Evolutionary conservation across 2,329 filamentous ascomycete genomes (phyloP).

Genomic region (Fusarium sambucinum): DNA sequence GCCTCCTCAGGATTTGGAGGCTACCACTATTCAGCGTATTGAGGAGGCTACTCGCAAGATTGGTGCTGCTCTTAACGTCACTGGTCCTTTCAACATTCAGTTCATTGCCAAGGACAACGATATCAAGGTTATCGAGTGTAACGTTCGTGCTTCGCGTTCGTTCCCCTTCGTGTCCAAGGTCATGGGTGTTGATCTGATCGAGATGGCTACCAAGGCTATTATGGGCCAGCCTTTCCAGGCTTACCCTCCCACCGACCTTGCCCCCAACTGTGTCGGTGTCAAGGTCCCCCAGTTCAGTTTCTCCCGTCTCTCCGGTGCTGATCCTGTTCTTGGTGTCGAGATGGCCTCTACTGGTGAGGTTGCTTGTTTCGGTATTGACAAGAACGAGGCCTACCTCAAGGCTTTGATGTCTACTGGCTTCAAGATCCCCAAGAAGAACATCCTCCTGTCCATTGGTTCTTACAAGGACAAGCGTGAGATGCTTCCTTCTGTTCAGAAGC

Average conservation of each 20-base stretch:
- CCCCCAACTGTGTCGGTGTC: constrained; percentile 88
- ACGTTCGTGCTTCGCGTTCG: constrained; percentile 93
- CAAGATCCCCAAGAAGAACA: constrained; percentile 94
- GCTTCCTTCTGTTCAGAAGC: constrained; percentile 89
- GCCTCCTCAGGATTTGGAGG: constrained; percentile 91
- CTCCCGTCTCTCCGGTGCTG: constrained; percentile 93
- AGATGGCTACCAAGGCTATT: constrained; percentile 98
- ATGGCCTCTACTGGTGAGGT: constrained; percentile 99
- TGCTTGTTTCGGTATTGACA: constrained; percentile 93
- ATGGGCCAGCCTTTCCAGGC: constrained; percentile 83
- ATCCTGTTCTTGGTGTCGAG: constrained; percentile 96
- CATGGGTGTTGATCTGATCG: constrained; percentile 96
- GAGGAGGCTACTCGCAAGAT: constrained; percentile 97
- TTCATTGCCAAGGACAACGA: constrained; percentile 99
- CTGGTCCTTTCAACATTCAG: constrained; percentile 98
- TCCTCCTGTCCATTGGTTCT: constrained; percentile 93
- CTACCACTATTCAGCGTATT: constrained; percentile 89
- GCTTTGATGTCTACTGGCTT: constrained; percentile 96
- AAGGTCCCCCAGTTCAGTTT: constrained; percentile 99
- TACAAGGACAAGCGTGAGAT: constrained; percentile 99
- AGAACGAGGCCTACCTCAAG: constrained; percentile 98
- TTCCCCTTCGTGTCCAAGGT: constrained; percentile 99
- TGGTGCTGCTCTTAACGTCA: constrained; percentile 91
- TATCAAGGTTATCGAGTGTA: constrained; percentile 99
- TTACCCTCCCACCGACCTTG: constrained; percentile 82